Conservation (phyloP, 2,329 filamentous ascomycete species). For the Talaromyces sp. region DNA sequence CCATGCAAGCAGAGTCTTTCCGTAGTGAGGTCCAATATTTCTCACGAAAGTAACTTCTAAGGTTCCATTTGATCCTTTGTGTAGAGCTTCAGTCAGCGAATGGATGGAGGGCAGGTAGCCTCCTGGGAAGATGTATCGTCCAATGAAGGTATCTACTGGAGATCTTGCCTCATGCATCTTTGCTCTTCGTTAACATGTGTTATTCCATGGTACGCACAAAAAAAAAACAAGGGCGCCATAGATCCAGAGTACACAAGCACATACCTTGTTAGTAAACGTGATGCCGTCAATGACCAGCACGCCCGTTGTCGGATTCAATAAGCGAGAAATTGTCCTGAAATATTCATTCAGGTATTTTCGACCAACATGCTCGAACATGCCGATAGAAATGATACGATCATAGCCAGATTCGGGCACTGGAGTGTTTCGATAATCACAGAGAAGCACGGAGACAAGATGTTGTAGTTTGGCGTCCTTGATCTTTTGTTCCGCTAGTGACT, state of each 20-base stretch:
- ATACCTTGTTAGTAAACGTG: constrained; percentile 66
- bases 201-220: not conserved
- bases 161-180: constrained; percentile 62
- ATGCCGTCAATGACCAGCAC: constrained; percentile 69
- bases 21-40: constrained; percentile 73
- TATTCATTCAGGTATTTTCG: constrained; percentile 66
- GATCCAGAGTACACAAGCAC: not conserved
- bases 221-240: not conserved
- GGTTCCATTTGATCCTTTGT: constrained; percentile 58
- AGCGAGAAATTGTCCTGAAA: constrained; percentile 61
- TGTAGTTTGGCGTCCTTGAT: constrained; percentile 61
- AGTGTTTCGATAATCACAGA: constrained; percentile 68
- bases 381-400: constrained; percentile 72
- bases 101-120: constrained; percentile 64
- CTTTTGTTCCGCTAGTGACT: constrained; percentile 63
- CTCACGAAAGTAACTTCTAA: constrained; percentile 67
- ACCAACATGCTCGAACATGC: constrained; percentile 76
- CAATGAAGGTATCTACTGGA: constrained; percentile 62
- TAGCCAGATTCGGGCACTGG: constrained; percentile 55
- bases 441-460: constrained; percentile 61
- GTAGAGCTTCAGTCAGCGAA: constrained; percentile 60
- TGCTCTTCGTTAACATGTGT: not conserved
- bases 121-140: constrained; percentile 76
- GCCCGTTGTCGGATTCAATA: constrained; percentile 58
- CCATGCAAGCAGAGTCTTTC: constrained; percentile 68